Base-by-base conservation (phyloP, 768 basidiomycete species). In the Artomyces pyxidatus region DNA sequence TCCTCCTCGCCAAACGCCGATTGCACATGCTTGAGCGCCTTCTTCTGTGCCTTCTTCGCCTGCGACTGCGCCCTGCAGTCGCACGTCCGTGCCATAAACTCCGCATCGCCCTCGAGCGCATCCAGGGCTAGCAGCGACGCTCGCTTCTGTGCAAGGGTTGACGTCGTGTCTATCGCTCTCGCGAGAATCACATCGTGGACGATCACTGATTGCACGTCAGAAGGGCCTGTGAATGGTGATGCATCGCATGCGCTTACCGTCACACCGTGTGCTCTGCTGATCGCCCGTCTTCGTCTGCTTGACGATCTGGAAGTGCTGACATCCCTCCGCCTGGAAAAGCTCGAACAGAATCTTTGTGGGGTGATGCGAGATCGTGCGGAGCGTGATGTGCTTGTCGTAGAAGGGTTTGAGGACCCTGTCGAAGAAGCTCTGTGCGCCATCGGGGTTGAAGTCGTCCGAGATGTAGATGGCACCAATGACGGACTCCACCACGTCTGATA, bases 401-500 rank as follows among this genome's bases (percentile, higher is more conserved):
- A 92, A 93, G 5, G 88, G 88, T 63, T 78, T 73, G 47, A 90
- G 68, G 41, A 84, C 67, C 45, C 71, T 76, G 48, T 81, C 73
- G 65, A 85, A 92, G 57, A 92, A 71, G 0, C 67, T 66, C 58
- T 85, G 75, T 22, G 75, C 73, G 4, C 85, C 85, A 45, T 68
- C 65, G 22, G 75, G 74, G 16, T 77, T 74, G 64, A 82, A 87
- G 47, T 75, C 71, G 60, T 90, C 88, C 19, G 81, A 85, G 53
- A 92, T 75, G 65, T 83, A 88, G 43, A 89, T 67, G 9, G 87
- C 89, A 8, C 88, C 90, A 29, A 88, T 69, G 35, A 87, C 71
- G 2, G 88, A 82, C 64, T 93, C 89, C 19, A 92, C 73, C 23
- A 90, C 72, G 62, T 91, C 88, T 7, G 86, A 85, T 17, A 92